These are phyloP conservation scores for Monilinia polystroma DNA, from an alignment of 2,329 filamentous ascomycete species.

Conservation along the genomic window DNA sequence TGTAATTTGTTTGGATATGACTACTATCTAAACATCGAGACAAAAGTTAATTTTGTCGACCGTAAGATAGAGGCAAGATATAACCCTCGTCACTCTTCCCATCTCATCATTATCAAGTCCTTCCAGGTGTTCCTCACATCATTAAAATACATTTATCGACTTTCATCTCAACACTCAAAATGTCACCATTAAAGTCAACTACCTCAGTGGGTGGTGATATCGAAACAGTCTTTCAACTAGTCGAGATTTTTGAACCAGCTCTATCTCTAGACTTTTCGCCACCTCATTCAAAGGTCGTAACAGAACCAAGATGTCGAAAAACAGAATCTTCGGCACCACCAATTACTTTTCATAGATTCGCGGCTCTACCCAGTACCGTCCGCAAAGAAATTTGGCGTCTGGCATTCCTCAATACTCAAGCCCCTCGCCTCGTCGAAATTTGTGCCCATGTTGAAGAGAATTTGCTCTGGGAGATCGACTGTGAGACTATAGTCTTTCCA, in stretches of 20 bases:
- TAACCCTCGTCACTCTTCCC: too few species aligned
- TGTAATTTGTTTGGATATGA: neutral
- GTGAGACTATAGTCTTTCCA: constrained; percentile 8
- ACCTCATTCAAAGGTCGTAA: neutral
- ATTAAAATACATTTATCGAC: neutral
- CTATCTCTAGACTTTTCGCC: neutral
- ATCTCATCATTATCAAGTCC: neutral
- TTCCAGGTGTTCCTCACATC: neutral
- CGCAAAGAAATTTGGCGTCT: constrained; percentile 12
- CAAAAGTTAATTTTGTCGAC: neutral
- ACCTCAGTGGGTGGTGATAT: neutral
- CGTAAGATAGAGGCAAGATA: neutral
- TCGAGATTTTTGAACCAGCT: neutral
- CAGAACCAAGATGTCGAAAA: too few species aligned
- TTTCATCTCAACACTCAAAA: neutral
- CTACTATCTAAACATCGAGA: neutral
- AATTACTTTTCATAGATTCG: neutral
- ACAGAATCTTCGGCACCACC: neutral
- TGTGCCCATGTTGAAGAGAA: neutral
- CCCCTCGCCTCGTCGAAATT: constrained; percentile 18
- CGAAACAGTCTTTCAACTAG: neutral
- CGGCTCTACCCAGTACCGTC: neutral
- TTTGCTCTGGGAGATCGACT: constrained; percentile 11
- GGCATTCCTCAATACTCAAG: constrained; percentile 12
- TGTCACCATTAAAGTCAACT: neutral